Conservation (phyloP, 2,329 filamentous ascomycete species). For the Chrysoporthe austroafricana region DNA sequence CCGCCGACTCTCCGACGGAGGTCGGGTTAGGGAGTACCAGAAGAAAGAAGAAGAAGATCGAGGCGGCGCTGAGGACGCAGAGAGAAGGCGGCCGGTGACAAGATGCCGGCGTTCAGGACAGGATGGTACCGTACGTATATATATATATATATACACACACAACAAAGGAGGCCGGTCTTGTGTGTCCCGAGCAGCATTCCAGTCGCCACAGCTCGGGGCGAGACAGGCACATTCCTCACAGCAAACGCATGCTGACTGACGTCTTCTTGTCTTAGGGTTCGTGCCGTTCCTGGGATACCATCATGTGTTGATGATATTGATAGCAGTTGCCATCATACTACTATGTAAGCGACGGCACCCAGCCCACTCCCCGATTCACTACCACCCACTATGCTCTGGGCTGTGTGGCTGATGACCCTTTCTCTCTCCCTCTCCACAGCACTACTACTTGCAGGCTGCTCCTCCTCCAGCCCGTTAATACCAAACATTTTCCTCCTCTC, state of each 20-base stretch:
- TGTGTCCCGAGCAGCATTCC: constrained; percentile 15
- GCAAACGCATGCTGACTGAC: not conserved
- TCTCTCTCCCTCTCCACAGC: constrained; percentile 54
- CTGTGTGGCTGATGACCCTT: constrained; percentile 26
- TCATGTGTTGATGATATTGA: constrained; percentile 96
- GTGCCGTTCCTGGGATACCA: constrained; percentile 74
- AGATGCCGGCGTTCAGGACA: constrained; percentile 43
- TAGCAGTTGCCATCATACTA: constrained; percentile 90
- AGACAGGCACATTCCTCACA: constrained; percentile 3
- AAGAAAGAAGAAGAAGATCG: not conserved
- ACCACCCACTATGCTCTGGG: not conserved
- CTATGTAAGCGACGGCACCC: constrained; percentile 68
- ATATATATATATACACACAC: constrained; percentile 27
- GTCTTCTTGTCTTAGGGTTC: constrained; percentile 50
- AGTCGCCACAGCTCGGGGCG: constrained; percentile 6
- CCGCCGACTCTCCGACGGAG: constrained; percentile 29
- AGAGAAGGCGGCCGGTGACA: constrained; percentile 11
- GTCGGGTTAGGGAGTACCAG: constrained; percentile 23
- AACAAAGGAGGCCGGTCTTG: not conserved
- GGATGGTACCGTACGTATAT: constrained; percentile 54
- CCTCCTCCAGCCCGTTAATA: constrained; percentile 92
- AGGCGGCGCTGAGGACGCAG: not conserved
- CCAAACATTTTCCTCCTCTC: constrained; percentile 96
- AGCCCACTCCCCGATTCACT: not conserved
- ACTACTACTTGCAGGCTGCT: constrained; percentile 91